A percentile compares a stretch with the other conserved stretches of the same genome.
Conservation (phyloP, 2,329 filamentous ascomycete genomes). For the Exophiala alcalophila region DNA sequence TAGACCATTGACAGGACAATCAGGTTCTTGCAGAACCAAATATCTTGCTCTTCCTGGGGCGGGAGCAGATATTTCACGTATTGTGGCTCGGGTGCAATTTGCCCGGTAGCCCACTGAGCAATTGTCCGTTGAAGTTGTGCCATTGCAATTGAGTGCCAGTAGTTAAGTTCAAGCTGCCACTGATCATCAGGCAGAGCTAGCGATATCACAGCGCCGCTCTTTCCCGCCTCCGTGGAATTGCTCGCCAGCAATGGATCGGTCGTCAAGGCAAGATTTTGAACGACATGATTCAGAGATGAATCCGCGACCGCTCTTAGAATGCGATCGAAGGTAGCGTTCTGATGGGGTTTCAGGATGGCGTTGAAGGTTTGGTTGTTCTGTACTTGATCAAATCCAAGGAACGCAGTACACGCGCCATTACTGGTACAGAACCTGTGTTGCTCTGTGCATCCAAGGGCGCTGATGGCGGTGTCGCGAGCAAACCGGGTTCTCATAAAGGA, state of each 20-base stretch:
- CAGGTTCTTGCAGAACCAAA: constrained; percentile 24
- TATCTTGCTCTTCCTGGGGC: constrained; percentile 15
- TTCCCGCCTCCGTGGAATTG: constrained; percentile 7
- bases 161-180: constrained; percentile 21
- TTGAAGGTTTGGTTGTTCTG: constrained; percentile 19
- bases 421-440: constrained; percentile 24
- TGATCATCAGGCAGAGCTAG: constrained; percentile 19
- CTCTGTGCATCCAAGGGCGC: constrained; percentile 23
- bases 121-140: constrained; percentile 22
- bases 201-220: constrained; percentile 12
- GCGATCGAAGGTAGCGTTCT: constrained; percentile 24
- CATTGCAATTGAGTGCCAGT: constrained; percentile 25
- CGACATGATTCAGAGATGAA: constrained; percentile 5
- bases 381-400: constrained; percentile 21
- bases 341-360: constrained; percentile 10
- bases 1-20: constrained; percentile 18
- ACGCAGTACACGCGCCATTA: constrained; percentile 17
- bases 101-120: constrained; percentile 20
- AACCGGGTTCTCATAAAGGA: constrained; percentile 17
- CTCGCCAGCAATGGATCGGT: constrained; percentile 17
- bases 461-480: constrained; percentile 16
- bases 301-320: constrained; percentile 12
- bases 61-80: constrained; percentile 8
- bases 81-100: constrained; percentile 17
- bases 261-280: constrained; percentile 8